phyloP scores from a whole-genome alignment of 2,329 filamentous ascomycete species.

The Piedraia hortae region DNA sequence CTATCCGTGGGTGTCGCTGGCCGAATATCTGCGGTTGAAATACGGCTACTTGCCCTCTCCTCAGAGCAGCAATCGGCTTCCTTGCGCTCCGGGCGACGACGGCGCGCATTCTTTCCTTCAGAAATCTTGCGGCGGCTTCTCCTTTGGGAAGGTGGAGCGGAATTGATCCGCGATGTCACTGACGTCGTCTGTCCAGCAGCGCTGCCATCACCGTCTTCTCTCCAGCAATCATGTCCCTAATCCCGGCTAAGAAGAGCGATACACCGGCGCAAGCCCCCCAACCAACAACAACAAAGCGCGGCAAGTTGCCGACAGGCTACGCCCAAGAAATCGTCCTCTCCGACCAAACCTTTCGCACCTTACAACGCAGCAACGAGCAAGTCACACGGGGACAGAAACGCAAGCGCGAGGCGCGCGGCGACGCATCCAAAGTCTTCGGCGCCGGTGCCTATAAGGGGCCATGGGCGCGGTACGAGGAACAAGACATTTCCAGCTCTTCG shows the following conservation, averaged over 20 bases:
- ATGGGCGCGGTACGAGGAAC: slow-evolving; percentile 62
- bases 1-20: slow-evolving; percentile 9
- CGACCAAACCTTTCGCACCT: slow-evolving; percentile 67
- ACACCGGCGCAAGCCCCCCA: too few relatives aligned
- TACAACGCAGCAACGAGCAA: slow-evolving; percentile 49
- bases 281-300: slow-evolving; percentile 6
- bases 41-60: too few relatives aligned
- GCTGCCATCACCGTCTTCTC: too few relatives aligned
- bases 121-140: too few relatives aligned
- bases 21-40: slow-evolving; percentile 3
- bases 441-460: slow-evolving; percentile 75
- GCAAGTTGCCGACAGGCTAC: slow-evolving; percentile 38
- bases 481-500: slow-evolving; percentile 45
- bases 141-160: too few relatives aligned
- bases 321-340: slow-evolving; percentile 74
- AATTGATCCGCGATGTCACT: too few relatives aligned
- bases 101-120: too few relatives aligned
- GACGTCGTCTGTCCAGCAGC: too few relatives aligned
- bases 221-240: too few relatives aligned
- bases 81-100: too few relatives aligned
- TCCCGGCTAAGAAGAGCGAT: too few relatives aligned
- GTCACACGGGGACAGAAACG: slow-evolving; percentile 33
- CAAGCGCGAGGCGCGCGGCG: slow-evolving; percentile 65
- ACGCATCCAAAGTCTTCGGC: slow-evolving; percentile 60
- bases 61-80: too few relatives aligned